Evolutionary conservation across 1,284 basidiomycete genomes (phyloP).

Genomic region (Cryptococcus neoformans): DNA sequence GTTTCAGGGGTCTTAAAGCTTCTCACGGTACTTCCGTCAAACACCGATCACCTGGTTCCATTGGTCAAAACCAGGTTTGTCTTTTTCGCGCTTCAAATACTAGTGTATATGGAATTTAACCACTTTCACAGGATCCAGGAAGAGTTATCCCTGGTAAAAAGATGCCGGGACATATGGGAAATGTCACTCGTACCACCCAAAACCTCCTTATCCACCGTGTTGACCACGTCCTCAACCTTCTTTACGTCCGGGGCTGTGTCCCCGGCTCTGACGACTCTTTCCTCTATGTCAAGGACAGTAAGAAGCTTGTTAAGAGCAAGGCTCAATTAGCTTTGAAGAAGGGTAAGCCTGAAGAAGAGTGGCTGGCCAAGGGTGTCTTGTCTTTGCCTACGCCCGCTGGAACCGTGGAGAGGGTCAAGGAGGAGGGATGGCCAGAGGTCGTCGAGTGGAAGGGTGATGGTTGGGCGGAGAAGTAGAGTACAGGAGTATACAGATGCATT

Average conservation of each 20-base stretch:
- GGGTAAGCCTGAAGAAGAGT: conserved; percentile 70
- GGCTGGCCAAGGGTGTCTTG: conserved; percentile 76
- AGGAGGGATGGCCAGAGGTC: conserved; percentile 40
- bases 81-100: not conserved
- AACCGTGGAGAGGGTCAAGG: conserved; percentile 61
- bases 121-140: conserved; percentile 71
- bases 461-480: conserved; percentile 14
- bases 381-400: conserved; percentile 91
- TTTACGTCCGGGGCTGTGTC: conserved; percentile 70
- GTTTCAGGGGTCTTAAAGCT: conserved; percentile 85
- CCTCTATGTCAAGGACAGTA: conserved; percentile 73
- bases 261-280: conserved; percentile 56
- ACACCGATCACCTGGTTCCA: conserved; percentile 90
- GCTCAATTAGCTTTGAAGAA: conserved; percentile 57
- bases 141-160: conserved; percentile 95
- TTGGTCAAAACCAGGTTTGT: conserved; percentile 87
- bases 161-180: conserved; percentile 95
- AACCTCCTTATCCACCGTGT: conserved; percentile 88
- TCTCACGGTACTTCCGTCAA: conserved; percentile 96
- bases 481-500: not conserved
- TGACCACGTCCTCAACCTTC: conserved; percentile 77
- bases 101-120: not conserved
- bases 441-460: conserved; percentile 42
- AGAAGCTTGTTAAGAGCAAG: conserved; percentile 70
- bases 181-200: conserved; percentile 74